phyloP scores from a whole-genome alignment of 1,284 basidiomycete genomes.

The Kalmanozyma brasiliensis region DNA sequence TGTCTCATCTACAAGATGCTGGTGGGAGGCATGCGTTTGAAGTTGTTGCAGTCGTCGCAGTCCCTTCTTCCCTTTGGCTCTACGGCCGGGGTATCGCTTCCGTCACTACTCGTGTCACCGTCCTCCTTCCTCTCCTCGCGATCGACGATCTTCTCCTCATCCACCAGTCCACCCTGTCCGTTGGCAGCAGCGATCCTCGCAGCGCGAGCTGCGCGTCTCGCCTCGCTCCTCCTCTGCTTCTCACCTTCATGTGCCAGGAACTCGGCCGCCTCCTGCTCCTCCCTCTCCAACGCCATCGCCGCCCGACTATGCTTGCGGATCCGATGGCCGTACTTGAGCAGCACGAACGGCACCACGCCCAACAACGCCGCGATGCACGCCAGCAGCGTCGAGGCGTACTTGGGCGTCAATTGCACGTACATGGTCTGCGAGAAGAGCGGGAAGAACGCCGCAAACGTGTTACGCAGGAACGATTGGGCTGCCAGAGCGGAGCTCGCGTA shows the following conservation, averaged over 20 bases:
- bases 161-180: conserved; percentile 1
- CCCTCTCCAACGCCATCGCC: conserved; percentile 47
- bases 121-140: conserved; percentile 3
- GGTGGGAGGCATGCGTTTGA: conserved; percentile 31
- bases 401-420: conserved; percentile 56
- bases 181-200: conserved; percentile 11
- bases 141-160: conserved; percentile 29
- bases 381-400: conserved; percentile 60
- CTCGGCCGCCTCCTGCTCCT: conserved; percentile 41
- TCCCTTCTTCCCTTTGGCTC: conserved; percentile 11
- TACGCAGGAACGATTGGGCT: conserved; percentile 56
- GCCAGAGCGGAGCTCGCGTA: conserved; percentile 65
- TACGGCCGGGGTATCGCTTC: conserved; percentile 18
- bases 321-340: conserved; percentile 55
- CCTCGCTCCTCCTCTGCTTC: conserved; percentile 24
- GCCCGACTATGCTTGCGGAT: conserved; percentile 51
- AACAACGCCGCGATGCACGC: conserved; percentile 53
- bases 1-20: conserved; percentile 29
- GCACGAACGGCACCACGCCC: conserved; percentile 60
- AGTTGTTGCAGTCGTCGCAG: conserved; percentile 33
- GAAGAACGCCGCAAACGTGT: conserved; percentile 51
- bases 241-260: conserved; percentile 25
- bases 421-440: conserved; percentile 48
- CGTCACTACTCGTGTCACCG: conserved; percentile 11
- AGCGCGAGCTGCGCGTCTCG: conserved; percentile 13